Conservation (phyloP, 331 rosid genomes). For the Saraca asoca region DNA sequence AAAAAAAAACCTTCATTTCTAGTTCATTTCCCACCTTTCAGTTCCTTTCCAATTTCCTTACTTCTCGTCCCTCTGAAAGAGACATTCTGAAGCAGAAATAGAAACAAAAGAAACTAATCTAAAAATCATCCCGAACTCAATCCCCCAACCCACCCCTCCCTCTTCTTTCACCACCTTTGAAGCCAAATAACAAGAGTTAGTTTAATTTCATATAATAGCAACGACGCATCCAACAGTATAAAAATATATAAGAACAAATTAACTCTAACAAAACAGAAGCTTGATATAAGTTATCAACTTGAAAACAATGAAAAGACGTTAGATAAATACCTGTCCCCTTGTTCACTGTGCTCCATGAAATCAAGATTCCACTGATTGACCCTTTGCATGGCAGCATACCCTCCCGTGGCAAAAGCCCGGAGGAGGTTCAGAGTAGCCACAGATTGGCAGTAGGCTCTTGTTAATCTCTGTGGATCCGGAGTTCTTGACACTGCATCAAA, state of each 20-base stretch:
- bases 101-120: background rate
- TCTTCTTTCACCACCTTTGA: background rate
- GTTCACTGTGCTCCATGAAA: constrained; percentile 75
- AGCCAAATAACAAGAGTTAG: constrained; percentile 16
- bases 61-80: background rate
- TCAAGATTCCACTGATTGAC: constrained; percentile 83
- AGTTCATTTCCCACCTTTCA: constrained; percentile 4
- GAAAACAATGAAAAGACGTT: background rate
- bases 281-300: too few species aligned
- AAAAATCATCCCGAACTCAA: constrained; percentile 2
- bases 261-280: too few species aligned
- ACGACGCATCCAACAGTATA: constrained; percentile 11
- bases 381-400: constrained; percentile 92
- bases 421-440: constrained; percentile 80
- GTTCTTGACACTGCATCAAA: constrained; percentile 61
- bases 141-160: background rate
- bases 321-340: constrained; percentile 65
- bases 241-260: too few species aligned
- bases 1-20: background rate
- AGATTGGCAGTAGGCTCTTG: constrained; percentile 77
- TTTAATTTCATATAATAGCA: constrained; percentile 11
- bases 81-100: constrained; percentile 6
- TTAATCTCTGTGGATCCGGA: constrained; percentile 81
- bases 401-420: constrained; percentile 83
- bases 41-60: background rate